Percentiles rank a stretch among this genome's conserved stretches.
phyloP scores from a whole-genome alignment of 371 early-diverging fungal species.

The Cokeromyces recurvatus region DNA sequence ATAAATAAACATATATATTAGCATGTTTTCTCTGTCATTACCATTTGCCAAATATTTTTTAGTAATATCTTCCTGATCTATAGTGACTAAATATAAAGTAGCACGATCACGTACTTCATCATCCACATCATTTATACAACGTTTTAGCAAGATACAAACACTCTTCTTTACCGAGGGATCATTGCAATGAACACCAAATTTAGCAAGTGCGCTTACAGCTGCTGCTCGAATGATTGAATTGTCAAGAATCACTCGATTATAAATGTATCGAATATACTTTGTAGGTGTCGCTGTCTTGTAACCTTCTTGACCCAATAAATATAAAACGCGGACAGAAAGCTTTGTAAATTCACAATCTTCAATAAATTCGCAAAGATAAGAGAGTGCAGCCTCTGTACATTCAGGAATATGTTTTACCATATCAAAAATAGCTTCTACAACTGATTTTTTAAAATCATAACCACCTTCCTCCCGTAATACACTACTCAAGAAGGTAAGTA shows the following conservation, averaged over 20 bases:
- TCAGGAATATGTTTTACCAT: slow-evolving; percentile 91
- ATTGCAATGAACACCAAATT: slow-evolving; percentile 83
- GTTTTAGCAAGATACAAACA: slow-evolving; percentile 80
- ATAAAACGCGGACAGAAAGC: slow-evolving; percentile 91
- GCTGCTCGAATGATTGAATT: slow-evolving; percentile 96
- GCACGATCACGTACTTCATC: slow-evolving; percentile 98
- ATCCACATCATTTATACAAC: slow-evolving; percentile 95
- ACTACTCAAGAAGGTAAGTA: slow-evolving; percentile 89
- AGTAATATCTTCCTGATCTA: slow-evolving; percentile 59
- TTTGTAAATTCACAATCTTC: slow-evolving; percentile 99
- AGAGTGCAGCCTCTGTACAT: slow-evolving; percentile 89
- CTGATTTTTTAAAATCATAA: slow-evolving; percentile 92
- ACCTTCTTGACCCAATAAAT: slow-evolving; percentile 93
- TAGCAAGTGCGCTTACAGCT: slow-evolving; percentile 92
- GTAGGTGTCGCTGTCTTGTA: slow-evolving; percentile 88
- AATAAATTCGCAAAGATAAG: slow-evolving; percentile 97
- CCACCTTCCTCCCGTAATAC: slow-evolving; percentile 97
- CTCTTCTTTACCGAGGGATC: slow-evolving; percentile 75
- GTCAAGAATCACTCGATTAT: slow-evolving; percentile 97
- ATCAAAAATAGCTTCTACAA: slow-evolving; percentile 96
- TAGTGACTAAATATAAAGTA: slow-evolving; percentile 78
- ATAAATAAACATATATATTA: no score
- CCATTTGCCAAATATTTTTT: slow-evolving; percentile 10
- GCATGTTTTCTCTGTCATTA: no score
- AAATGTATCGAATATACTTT: slow-evolving; percentile 96